phyloP scores from a whole-genome alignment of 208 protist genomes.

The Crithidia sp. region DNA sequence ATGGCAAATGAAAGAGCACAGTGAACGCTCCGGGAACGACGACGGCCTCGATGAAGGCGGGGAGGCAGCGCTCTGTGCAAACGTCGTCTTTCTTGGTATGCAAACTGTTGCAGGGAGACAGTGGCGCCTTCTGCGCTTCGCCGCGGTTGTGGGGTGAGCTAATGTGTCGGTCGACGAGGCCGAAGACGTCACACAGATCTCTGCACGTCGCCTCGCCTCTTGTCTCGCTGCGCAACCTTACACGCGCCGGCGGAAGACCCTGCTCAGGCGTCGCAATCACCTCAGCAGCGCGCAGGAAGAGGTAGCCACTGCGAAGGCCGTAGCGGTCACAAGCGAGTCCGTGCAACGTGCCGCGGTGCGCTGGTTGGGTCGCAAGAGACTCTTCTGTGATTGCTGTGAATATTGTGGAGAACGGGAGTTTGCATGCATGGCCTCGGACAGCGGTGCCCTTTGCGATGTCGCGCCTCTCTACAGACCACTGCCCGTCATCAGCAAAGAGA shows the following conservation, averaged over 20 bases:
- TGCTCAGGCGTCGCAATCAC: background rate
- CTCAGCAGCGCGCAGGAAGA: background rate
- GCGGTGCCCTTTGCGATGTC: background rate
- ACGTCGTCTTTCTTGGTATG: too few species aligned
- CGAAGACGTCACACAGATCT: conserved; percentile 23
- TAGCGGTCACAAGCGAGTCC: conserved; percentile 7
- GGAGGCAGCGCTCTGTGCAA: too few species aligned
- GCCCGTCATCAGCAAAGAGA: background rate
- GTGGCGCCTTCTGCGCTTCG: too few species aligned
- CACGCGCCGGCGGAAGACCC: background rate
- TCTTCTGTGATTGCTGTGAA: conserved; percentile 5
- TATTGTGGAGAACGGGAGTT: background rate
- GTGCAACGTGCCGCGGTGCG: background rate
- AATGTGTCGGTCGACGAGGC: background rate
- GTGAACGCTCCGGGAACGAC: conserved; percentile 27
- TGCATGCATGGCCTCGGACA: too few species aligned
- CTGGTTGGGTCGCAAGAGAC: background rate
- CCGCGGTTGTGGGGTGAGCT: background rate
- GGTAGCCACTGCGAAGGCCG: conserved; percentile 6
- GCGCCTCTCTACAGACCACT: too few species aligned
- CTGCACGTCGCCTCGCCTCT: conserved; percentile 19
- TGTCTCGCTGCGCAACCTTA: background rate
- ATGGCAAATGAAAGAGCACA: conserved; percentile 22
- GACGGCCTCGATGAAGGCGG: conserved; percentile 22
- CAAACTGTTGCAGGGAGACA: too few species aligned